phyloP scores from a whole-genome alignment of 805 yeast genomes.

The Candida awuae region DNA sequence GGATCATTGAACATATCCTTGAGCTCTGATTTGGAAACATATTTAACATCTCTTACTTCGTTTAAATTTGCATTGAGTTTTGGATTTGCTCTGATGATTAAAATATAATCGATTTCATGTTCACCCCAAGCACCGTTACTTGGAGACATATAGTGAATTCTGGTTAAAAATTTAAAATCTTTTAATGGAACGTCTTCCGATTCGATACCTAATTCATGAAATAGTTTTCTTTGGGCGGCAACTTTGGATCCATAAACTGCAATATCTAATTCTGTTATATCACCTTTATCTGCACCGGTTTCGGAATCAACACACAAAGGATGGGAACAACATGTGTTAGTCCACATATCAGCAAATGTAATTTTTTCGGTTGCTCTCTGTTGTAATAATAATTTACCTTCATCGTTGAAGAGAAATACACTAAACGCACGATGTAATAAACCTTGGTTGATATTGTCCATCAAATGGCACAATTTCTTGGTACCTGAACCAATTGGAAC shows the following conservation, averaged over 20 bases:
- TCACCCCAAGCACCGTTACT: slow-evolving; percentile 86
- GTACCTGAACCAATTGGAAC: slow-evolving; percentile 88
- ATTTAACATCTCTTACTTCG: slow-evolving; percentile 76
- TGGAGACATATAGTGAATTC: slow-evolving; percentile 92
- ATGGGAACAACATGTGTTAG: slow-evolving; percentile 98
- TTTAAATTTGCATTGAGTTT: slow-evolving; percentile 52
- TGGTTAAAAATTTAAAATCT: slow-evolving; percentile 72
- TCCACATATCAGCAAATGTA: slow-evolving; percentile 96
- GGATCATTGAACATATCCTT: slow-evolving; percentile 67
- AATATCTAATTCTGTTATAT: slow-evolving; percentile 34
- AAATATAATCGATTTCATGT: slow-evolving; percentile 93
- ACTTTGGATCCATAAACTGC: slow-evolving; percentile 72
- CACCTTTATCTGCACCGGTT: slow-evolving; percentile 45
- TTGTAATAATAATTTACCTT: slow-evolving; percentile 73
- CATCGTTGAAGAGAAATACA: slow-evolving; percentile 80
- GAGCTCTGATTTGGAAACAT: slow-evolving; percentile 62
- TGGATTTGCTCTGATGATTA: slow-evolving; percentile 57
- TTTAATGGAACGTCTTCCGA: slow-evolving; percentile 51
- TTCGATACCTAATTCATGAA: slow-evolving; percentile 84
- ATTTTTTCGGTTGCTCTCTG: slow-evolving; percentile 96
- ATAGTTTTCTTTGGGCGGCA: slow-evolving; percentile 89
- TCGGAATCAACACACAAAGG: slow-evolving; percentile 83
- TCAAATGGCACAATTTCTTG: slow-evolving; percentile 80
- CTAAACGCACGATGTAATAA: slow-evolving; percentile 92
- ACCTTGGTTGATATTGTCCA: slow-evolving; percentile 81